phyloP scores from a whole-genome alignment of 202 grass and related monocot genomes.

The Schoenoplectus tabernaemontani region DNA sequence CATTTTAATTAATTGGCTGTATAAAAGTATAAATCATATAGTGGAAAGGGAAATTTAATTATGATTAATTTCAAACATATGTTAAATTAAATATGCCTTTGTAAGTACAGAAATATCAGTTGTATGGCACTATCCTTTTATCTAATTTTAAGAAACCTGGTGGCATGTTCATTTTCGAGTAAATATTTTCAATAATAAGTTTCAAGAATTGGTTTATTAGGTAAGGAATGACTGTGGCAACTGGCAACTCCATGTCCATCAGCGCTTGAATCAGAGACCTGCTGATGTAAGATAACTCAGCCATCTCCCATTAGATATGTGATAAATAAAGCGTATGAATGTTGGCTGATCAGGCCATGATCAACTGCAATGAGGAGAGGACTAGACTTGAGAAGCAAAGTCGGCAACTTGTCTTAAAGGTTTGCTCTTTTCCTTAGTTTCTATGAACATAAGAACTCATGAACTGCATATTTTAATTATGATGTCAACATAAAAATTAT shows the following conservation, averaged over 20 bases:
- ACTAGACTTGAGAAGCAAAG: conserved; percentile 44
- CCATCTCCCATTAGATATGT: conserved; percentile 61
- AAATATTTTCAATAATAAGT: conserved; percentile 8
- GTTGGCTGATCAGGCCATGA: conserved; percentile 47
- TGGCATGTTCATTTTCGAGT: too few relatives aligned
- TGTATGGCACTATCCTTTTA: background rate
- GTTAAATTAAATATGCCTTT: background rate
- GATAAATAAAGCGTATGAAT: conserved; percentile 75
- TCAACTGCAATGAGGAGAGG: conserved; percentile 64
- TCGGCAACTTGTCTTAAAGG: conserved; percentile 43
- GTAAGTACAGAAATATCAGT: background rate
- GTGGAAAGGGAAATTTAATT: too few relatives aligned
- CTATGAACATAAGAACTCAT: background rate
- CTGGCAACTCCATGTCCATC: conserved; percentile 59
- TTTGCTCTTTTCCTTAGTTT: background rate
- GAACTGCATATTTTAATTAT: background rate
- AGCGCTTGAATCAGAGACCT: conserved; percentile 51
- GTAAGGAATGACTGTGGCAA: conserved; percentile 64
- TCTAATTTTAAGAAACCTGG: too few relatives aligned
- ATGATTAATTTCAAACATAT: too few relatives aligned
- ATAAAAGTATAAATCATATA: too few relatives aligned
- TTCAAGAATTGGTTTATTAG: conserved; percentile 47
- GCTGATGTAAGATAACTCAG: conserved; percentile 57
- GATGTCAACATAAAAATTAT: background rate
- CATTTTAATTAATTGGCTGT: too few relatives aligned